Percentiles rank a stretch among this genome's conserved stretches.
Evolutionary conservation across 2,329 filamentous ascomycete species (phyloP).

Genomic region (Neofusicoccum sp.): DNA sequence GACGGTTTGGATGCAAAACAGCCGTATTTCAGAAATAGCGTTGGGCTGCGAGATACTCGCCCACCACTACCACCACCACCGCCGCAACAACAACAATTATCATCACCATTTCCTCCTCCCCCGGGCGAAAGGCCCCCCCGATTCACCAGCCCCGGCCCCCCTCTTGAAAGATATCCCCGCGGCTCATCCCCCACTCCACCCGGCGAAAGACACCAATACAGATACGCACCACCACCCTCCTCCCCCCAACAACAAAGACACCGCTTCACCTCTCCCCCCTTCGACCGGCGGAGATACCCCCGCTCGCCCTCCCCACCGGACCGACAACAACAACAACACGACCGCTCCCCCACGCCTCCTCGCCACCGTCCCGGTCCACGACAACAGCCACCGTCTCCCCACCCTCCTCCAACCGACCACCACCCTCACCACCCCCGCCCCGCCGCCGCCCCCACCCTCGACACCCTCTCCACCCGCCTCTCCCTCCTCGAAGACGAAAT

Average conservation of each 20-base stretch:
- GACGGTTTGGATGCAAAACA: background rate
- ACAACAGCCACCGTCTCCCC: background rate
- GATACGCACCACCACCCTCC: background rate
- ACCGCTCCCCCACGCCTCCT: background rate
- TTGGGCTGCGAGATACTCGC: conserved; percentile 2
- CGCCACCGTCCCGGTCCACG: no score
- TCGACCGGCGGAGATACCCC: background rate
- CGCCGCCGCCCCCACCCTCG: background rate
- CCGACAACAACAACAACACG: background rate
- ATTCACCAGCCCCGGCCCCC: background rate
- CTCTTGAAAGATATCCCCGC: background rate
- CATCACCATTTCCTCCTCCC: background rate
- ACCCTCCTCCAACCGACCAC: background rate
- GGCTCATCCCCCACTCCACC: background rate
- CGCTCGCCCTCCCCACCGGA: background rate
- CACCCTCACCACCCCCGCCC: no score
- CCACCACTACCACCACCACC: background rate
- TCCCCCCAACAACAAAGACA: background rate
- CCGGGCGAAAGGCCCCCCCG: background rate
- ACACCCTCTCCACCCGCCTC: background rate
- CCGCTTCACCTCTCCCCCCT: background rate
- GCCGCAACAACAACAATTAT: background rate
- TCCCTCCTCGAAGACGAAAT: background rate
- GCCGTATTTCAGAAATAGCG: conserved; percentile 8
- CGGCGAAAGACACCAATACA: background rate